A percentile compares a stretch with the other conserved stretches of the same genome.
Evolutionary conservation across 2,329 filamentous ascomycete species (phyloP).

Genomic region (Rasamsonia emersonii): DNA sequence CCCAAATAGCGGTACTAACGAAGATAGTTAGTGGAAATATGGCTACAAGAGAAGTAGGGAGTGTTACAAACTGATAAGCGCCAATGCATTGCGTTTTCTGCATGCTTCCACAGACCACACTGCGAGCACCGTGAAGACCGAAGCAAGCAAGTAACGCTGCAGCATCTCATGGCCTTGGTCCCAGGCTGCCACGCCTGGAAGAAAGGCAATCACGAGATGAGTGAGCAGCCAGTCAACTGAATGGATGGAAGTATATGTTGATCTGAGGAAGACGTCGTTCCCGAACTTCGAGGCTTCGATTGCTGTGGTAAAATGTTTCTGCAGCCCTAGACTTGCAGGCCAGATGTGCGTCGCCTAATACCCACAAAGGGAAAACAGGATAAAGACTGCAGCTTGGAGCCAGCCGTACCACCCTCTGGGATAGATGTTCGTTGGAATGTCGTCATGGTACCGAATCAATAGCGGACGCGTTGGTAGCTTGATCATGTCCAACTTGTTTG

Average conservation of each 20-base stretch:
- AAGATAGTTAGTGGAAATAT: too few relatives aligned
- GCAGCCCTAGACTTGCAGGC: too few relatives aligned
- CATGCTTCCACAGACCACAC: conserved; percentile 1
- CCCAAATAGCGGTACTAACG: too few relatives aligned
- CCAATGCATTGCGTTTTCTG: background rate
- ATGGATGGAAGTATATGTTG: background rate
- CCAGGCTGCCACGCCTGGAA: background rate
- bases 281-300: too few relatives aligned
- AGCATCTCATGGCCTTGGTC: background rate
- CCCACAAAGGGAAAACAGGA: too few relatives aligned
- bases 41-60: too few relatives aligned
- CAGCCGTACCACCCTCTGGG: background rate
- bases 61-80: background rate
- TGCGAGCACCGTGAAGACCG: background rate
- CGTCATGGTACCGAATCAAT: conserved; percentile 1
- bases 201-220: background rate
- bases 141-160: background rate
- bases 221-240: background rate
- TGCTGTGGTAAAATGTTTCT: too few relatives aligned
- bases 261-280: too few relatives aligned
- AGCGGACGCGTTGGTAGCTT: background rate
- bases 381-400: background rate
- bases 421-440: background rate
- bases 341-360: too few relatives aligned
- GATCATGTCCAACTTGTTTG: conserved; percentile 7